Evolutionary conservation across 495 filamentous ascomycete species (phyloP).

Genomic region (Trichoderma gamsii): DNA sequence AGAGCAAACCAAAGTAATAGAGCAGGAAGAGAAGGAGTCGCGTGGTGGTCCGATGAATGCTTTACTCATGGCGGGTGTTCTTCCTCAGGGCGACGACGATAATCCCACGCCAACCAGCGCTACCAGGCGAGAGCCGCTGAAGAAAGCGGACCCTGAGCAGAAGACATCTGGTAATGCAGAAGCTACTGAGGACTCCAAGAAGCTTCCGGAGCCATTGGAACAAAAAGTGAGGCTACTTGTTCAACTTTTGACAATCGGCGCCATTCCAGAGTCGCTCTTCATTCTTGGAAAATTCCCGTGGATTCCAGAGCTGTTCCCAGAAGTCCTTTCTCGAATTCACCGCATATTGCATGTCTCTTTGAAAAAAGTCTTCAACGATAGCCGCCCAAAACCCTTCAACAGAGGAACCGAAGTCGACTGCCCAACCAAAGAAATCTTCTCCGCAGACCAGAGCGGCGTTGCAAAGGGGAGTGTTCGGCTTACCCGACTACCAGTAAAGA

Average conservation of each 20-base stretch:
- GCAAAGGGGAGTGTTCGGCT: slow-evolving; percentile 61
- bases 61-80: slow-evolving; percentile 79
- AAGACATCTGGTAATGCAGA: slow-evolving; percentile 35
- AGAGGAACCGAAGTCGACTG: slow-evolving; percentile 26
- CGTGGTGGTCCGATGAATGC: slow-evolving; percentile 69
- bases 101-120: slow-evolving; percentile 34
- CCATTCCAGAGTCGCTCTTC: slow-evolving; percentile 86
- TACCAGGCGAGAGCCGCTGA: slow-evolving; percentile 26
- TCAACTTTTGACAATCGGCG: slow-evolving; percentile 82
- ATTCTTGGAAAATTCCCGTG: slow-evolving; percentile 88
- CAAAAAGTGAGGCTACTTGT: slow-evolving; percentile 82
- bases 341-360: slow-evolving; percentile 78
- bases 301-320: slow-evolving; percentile 75
- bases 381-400: slow-evolving; percentile 22
- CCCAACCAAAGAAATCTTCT: slow-evolving; percentile 44
- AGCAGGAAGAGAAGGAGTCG: slow-evolving; percentile 62
- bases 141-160: slow-evolving; percentile 46
- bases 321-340: slow-evolving; percentile 66
- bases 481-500: slow-evolving; percentile 47
- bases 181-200: slow-evolving; percentile 49
- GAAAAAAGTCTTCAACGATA: slow-evolving; percentile 42
- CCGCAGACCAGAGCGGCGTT: slow-evolving; percentile 55
- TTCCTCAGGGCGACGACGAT: slow-evolving; percentile 57
- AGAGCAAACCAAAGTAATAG: slow-evolving; percentile 67
- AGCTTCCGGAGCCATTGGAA: slow-evolving; percentile 74